Conservation (phyloP, 23 red algal species). For the Gracilaria domingensis region DNA sequence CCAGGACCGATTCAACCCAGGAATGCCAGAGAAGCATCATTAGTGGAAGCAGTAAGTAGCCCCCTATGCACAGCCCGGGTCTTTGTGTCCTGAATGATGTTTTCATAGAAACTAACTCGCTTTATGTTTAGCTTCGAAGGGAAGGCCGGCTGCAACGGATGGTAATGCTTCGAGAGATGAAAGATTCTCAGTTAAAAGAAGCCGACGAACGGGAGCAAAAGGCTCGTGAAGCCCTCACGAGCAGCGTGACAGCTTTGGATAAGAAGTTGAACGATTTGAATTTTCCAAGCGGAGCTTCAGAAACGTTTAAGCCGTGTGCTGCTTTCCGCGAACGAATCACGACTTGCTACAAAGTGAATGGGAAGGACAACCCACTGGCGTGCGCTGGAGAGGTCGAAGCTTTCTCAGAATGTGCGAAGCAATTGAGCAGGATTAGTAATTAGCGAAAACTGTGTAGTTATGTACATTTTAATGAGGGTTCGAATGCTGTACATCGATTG, state of each 20-base stretch:
- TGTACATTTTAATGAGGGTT: conserved; percentile 19
- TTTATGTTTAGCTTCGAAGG: conserved; percentile 30
- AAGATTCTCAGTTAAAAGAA: conserved; percentile 45
- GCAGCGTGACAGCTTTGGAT: conserved; percentile 14
- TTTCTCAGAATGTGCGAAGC: conserved; percentile 69
- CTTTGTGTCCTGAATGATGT: background rate
- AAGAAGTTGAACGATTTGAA: conserved; percentile 46
- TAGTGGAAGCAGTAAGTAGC: conserved; percentile 57
- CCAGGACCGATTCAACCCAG: conserved; percentile 63
- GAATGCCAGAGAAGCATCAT: conserved; percentile 55
- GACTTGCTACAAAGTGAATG: conserved; percentile 56
- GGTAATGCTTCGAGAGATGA: conserved; percentile 40
- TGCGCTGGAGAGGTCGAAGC: conserved; percentile 64
- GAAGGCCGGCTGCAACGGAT: conserved; percentile 45
- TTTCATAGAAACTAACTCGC: background rate
- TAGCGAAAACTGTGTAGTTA: conserved; percentile 40
- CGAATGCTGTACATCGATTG: conserved; percentile 43
- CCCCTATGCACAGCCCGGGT: background rate
- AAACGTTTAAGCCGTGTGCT: conserved; percentile 44
- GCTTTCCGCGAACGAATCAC: conserved; percentile 55
- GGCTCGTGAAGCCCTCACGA: conserved; percentile 16
- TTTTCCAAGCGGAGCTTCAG: conserved; percentile 9
- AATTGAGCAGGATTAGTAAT: conserved; percentile 58
- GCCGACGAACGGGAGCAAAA: conserved; percentile 59
- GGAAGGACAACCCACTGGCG: conserved; percentile 54